Conservation (phyloP, 306 rosid genomes). For the Casuarina glauca region DNA sequence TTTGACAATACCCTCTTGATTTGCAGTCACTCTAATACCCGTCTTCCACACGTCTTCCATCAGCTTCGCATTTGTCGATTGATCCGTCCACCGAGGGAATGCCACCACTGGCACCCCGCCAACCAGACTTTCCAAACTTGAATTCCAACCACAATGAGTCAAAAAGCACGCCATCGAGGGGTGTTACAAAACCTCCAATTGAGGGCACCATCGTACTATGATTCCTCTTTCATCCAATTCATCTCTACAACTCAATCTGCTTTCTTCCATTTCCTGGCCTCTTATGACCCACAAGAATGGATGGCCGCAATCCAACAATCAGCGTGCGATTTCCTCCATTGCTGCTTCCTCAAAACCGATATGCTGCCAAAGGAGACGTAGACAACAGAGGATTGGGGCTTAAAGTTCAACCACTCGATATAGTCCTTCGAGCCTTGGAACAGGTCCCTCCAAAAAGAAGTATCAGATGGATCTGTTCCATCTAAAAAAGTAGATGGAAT, state of each 20-base stretch:
- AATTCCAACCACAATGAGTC: constrained; percentile 67
- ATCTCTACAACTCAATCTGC: constrained; percentile 14
- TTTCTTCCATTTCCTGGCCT: constrained; percentile 4
- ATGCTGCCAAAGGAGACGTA: constrained; percentile 69
- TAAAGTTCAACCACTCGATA: constrained; percentile 52
- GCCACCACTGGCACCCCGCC: constrained; percentile 52
- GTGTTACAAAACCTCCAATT: constrained; percentile 55
- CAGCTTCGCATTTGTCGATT: constrained; percentile 53
- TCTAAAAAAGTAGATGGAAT: constrained; percentile 49
- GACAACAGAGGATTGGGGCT: constrained; percentile 44
- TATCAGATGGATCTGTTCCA: constrained; percentile 33
- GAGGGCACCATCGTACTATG: constrained; percentile 58
- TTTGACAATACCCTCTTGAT: constrained; percentile 35
- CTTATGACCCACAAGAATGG: constrained; percentile 64
- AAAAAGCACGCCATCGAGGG: constrained; percentile 53
- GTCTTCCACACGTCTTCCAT: constrained; percentile 46
- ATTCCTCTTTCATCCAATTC: constrained; percentile 42
- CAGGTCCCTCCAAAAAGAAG: constrained; percentile 42
- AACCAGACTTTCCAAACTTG: constrained; percentile 43
- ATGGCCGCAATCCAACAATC: constrained; percentile 38
- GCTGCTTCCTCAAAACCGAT: constrained; percentile 25
- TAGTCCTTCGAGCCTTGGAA: constrained; percentile 17
- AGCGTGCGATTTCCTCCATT: constrained; percentile 63
- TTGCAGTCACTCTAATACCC: constrained; percentile 46
- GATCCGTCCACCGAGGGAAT: constrained; percentile 57